Evolutionary conservation across 2,329 filamentous ascomycete genomes (phyloP).

Genomic region (Fusarium abutilonis): DNA sequence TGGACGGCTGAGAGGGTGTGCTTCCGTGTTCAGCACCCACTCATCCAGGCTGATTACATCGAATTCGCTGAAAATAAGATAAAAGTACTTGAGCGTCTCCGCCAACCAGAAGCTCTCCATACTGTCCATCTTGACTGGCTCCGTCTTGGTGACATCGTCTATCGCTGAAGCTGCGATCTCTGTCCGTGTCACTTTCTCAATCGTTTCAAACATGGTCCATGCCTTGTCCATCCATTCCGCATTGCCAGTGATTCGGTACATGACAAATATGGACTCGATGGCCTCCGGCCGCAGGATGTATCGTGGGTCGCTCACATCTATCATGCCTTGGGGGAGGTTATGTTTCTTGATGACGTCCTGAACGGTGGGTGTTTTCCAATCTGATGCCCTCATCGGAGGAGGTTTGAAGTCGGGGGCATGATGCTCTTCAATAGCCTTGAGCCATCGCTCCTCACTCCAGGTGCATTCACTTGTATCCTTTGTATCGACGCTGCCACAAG

Average conservation of each 20-base stretch:
- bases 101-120: constrained; percentile 83
- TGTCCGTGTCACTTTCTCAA: constrained; percentile 69
- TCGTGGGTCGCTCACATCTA: constrained; percentile 62
- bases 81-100: constrained; percentile 75
- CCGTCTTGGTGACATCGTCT: constrained; percentile 63
- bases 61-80: constrained; percentile 69
- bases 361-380: constrained; percentile 42
- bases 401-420: constrained; percentile 40
- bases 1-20: constrained; percentile 57
- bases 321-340: constrained; percentile 63
- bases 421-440: constrained; percentile 40
- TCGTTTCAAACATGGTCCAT: constrained; percentile 77
- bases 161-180: constrained; percentile 72
- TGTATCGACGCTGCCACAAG: constrained; percentile 48
- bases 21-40: constrained; percentile 69
- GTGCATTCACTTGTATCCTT: constrained; percentile 47
- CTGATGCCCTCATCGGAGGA: constrained; percentile 34
- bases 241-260: constrained; percentile 79
- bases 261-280: constrained; percentile 82
- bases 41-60: constrained; percentile 68
- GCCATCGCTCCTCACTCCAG: constrained; percentile 49
- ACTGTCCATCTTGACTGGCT: constrained; percentile 59
- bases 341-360: constrained; percentile 41
- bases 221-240: constrained; percentile 72
- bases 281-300: constrained; percentile 79